These are phyloP conservation scores for Botrytis elliptica DNA, from an alignment of 2,329 filamentous ascomycete genomes.

Conservation along the genomic window DNA sequence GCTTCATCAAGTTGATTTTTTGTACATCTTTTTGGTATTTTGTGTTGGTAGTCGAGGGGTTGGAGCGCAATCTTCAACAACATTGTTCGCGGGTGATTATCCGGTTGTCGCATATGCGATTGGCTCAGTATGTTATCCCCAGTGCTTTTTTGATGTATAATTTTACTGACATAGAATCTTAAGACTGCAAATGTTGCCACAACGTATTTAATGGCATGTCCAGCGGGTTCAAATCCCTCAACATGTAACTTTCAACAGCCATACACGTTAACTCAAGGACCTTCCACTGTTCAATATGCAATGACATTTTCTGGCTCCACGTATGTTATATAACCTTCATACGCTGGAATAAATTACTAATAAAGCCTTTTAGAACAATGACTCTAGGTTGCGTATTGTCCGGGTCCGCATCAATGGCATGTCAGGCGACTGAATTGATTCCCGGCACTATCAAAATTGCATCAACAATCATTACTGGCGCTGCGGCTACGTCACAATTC, in stretches of 20 bases:
- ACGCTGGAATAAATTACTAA: not conserved
- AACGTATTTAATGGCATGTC: constrained; percentile 27
- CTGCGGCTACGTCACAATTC: constrained; percentile 23
- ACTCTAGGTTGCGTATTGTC: constrained; percentile 8
- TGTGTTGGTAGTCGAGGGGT: constrained; percentile 1
- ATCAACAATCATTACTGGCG: constrained; percentile 19
- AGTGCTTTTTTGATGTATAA: not conserved
- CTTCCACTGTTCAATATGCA: constrained; percentile 24
- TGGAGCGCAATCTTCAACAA: constrained; percentile 8
- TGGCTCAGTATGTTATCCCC: constrained; percentile 20
- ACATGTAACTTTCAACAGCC: constrained; percentile 28
- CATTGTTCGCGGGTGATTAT: constrained; percentile 23
- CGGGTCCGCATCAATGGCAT: constrained; percentile 17
- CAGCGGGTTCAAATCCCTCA: constrained; percentile 15
- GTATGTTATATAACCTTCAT: not conserved
- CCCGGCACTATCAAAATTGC: constrained; percentile 17
- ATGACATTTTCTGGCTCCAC: constrained; percentile 21
- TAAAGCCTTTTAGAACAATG: not conserved
- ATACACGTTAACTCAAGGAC: constrained; percentile 28
- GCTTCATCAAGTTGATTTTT: not conserved
- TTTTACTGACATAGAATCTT: not conserved
- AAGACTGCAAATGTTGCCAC: constrained; percentile 23
- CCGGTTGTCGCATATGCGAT: constrained; percentile 26
- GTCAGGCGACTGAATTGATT: constrained; percentile 3
- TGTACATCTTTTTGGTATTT: not conserved